Conservation (phyloP, 805 yeast genomes). For the Torulaspora quercuum region DNA sequence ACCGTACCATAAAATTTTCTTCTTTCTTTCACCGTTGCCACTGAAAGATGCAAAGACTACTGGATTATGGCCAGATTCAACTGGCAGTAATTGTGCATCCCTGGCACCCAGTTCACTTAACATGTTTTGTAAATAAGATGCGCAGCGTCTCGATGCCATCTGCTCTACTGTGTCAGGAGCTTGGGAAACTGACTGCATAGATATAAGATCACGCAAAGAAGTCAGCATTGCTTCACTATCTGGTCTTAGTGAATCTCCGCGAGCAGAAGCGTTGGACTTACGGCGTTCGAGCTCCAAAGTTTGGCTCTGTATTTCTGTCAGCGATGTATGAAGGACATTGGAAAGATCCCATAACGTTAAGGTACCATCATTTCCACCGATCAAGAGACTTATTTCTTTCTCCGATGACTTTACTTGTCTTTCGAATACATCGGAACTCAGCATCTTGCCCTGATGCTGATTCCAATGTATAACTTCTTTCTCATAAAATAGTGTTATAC, state of each 20-base stretch:
- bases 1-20: slow-evolving; percentile 81
- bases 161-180: slow-evolving; percentile 51
- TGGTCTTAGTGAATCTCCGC: slow-evolving; percentile 24
- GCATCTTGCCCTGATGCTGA: slow-evolving; percentile 53
- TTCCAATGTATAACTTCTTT: slow-evolving; percentile 46
- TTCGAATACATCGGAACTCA: slow-evolving; percentile 51
- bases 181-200: slow-evolving; percentile 76
- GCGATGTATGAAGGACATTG: slow-evolving; percentile 10
- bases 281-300: neutral
- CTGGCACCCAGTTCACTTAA: slow-evolving; percentile 68
- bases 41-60: slow-evolving; percentile 73
- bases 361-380: slow-evolving; percentile 69
- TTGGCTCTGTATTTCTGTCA: slow-evolving; percentile 4
- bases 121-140: slow-evolving; percentile 62
- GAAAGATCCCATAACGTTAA: slow-evolving; percentile 65
- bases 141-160: slow-evolving; percentile 83
- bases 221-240: slow-evolving; percentile 62
- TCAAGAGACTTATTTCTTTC: slow-evolving; percentile 47
- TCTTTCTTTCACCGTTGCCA: slow-evolving; percentile 38
- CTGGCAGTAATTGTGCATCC: slow-evolving; percentile 63
- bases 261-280: slow-evolving; percentile 3
- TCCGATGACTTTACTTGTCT: slow-evolving; percentile 25
- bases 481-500: slow-evolving; percentile 43
- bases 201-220: slow-evolving; percentile 57
- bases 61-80: slow-evolving; percentile 71